Evolutionary conservation across 805 yeast species (phyloP).

Genomic region (Monosporozyma solicola): DNA sequence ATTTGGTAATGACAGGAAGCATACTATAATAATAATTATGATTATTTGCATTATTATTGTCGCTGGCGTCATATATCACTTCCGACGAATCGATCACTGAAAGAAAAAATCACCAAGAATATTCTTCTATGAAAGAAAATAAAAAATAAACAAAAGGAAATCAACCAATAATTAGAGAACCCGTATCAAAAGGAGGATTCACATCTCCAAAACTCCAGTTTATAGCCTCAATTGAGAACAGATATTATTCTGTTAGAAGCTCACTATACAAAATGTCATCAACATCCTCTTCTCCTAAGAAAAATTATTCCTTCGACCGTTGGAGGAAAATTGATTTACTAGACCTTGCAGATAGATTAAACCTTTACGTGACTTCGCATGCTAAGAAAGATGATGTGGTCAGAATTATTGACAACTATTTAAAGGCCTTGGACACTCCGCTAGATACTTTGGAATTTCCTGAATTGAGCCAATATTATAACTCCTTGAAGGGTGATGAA

Average conservation of each 20-base stretch:
- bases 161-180: not conserved
- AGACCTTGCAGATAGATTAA: slow-evolving; percentile 21
- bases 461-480: slow-evolving; percentile 21
- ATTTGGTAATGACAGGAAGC: not conserved
- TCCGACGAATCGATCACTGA: not conserved
- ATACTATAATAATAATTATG: no score
- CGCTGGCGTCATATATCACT: not conserved
- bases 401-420: slow-evolving; percentile 12
- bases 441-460: slow-evolving; percentile 22
- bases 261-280: not conserved
- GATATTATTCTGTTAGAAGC: no score
- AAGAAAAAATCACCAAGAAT: not conserved
- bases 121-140: not conserved
- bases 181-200: not conserved
- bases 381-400: slow-evolving; percentile 16
- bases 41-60: not conserved
- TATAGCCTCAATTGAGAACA: not conserved
- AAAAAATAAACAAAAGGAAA: not conserved
- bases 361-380: slow-evolving; percentile 10
- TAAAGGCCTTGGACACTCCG: slow-evolving; percentile 13
- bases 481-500: slow-evolving; percentile 3
- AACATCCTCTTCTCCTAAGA: not conserved
- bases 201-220: no score
- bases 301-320: slow-evolving; percentile 11
- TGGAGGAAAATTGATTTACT: slow-evolving; percentile 24